Conservation (phyloP, 1,139 yeast genomes). For the Komagataea norvegica region DNA sequence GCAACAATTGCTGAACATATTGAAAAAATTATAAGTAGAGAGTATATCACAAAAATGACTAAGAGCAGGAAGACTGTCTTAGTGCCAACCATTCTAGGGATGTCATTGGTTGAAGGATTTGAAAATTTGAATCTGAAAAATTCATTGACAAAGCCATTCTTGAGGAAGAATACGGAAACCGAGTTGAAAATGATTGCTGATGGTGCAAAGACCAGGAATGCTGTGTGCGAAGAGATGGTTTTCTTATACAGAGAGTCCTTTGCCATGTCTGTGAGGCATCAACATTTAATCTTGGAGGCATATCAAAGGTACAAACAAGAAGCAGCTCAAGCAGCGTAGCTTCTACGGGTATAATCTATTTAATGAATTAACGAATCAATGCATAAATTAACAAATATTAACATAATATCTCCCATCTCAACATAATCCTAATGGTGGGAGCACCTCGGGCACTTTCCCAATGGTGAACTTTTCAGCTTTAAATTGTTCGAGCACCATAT, state of each 20-base stretch:
- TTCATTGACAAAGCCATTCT: constrained; percentile 84
- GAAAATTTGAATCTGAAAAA: constrained; percentile 69
- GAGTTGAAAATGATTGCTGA: constrained; percentile 63
- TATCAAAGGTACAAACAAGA: constrained; percentile 18
- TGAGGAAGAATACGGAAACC: constrained; percentile 71
- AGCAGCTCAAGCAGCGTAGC: constrained; percentile 10
- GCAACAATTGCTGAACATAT: constrained; percentile 99
- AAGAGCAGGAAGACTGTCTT: constrained; percentile 42
- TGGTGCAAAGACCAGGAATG: constrained; percentile 51
- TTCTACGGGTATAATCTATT: too few relatives aligned
- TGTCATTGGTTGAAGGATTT: constrained; percentile 86
- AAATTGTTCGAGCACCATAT: constrained; percentile 45
- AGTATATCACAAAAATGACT: constrained; percentile 54
- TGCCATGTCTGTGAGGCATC: constrained; percentile 19
- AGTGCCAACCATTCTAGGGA: constrained; percentile 79
- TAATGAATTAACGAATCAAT: not conserved
- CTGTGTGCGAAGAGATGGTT: constrained; percentile 55
- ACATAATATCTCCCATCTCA: constrained; percentile 18
- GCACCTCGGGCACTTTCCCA: constrained; percentile 72
- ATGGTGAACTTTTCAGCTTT: constrained; percentile 46
- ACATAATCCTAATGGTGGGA: constrained; percentile 62
- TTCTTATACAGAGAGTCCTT: constrained; percentile 53
- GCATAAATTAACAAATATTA: not conserved
- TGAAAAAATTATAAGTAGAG: constrained; percentile 64
- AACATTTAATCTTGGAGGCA: constrained; percentile 17